Base-by-base conservation (phyloP, 768 basidiomycete species). In the Boletus sp. region DNA sequence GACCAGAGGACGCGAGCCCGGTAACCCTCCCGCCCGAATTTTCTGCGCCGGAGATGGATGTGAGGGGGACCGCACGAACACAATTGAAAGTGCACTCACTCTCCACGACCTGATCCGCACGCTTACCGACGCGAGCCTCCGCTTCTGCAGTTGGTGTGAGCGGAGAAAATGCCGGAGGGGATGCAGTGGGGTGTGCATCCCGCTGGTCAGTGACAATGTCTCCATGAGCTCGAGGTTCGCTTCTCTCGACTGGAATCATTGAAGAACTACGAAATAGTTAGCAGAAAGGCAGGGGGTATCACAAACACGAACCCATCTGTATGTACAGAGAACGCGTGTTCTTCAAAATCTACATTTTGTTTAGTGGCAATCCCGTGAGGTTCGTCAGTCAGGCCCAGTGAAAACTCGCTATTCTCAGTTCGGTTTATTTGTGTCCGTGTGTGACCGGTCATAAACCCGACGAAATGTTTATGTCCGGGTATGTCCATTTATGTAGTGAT, bases 251-350 rank as follows among this genome's bases (percentile, higher is more conserved):
- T 7, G 14, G 5, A 37, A 19, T 1, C 14, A 3, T 10, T 1
- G 41, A 32, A 32, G 37, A 38, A 21, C 60, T 61, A n/a, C n/a
- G 10, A 11, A 39, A 46, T 6, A 17, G 9, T 50, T 5, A 50
- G 23, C 23, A 21, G 14, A 25, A 37, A 9, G 1, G 11, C 30
- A 0, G 2, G 11, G 8, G 3, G 35, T 27, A 17, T 47, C 7
- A 14, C 34, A n/a, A 3, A 41, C 7, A 35, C 32, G 30, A 34
- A 60, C 59, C 34, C n/a, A 9, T 59, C 30, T n/a, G 46, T 27
- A 15, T 51, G 42, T 17, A 23, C 19, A 38, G 48, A 42, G 5
- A 50, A 3, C 0, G 2, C 25, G 14, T 41, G 41, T 17, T 37
- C 46, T 33, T 51, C 15, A 5, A n/a, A 32, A 25, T 34, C 54